Evolutionary conservation across 306 rosid genomes (phyloP), one percentile per base, ranked within the genome.

Genomic region (Quercus aquifolioides): DNA sequence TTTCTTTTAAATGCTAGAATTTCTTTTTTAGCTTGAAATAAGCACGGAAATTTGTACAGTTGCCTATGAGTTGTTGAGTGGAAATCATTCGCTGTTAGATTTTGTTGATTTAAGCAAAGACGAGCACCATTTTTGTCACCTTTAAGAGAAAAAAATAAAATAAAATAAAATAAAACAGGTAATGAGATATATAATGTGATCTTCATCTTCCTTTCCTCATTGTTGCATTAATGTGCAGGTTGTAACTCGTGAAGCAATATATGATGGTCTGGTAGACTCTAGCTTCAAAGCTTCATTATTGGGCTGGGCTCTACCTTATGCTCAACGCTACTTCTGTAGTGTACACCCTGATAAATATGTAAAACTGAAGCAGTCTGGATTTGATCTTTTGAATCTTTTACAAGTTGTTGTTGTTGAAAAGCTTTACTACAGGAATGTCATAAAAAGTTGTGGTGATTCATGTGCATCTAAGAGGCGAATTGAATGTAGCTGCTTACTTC

Each of bases 281-380:
- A 80, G 88, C 84, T 78, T 76, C 51, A 90, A 86, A 84, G 84
- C 83, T 58, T 87, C 94, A 77, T 83, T 91, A 84, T 62, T 92
- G 77, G 89, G 91, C 83, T 92, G 97, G 97, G 87, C 80, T 85
- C 91, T 94, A 78, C 97, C 99, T 70, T 92, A 84, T 78, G 92
- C 95, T 25, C 99, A 94, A 90, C 99, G 99, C 85, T 94, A 92
- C 82, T 54, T 94, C 69, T 62, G 55, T 75, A 76, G 87, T 68
- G 62, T 76, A 72, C 97, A 92, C 63, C 71, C 82, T 11, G 90
- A 90, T 73, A 88, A 71, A 88, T 92, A 90, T 76, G 62, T 75
- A 62, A 80, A 90, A 80, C 93, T 94, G 67, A 91, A 91, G 89
- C 90, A 85, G 83, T 87, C 94, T 65, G 87, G 86, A 81, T 92